Percentiles rank a stretch among this genome's conserved stretches.
These are phyloP conservation scores for Kluyveromyces dobzhanskii DNA, from an alignment of 805 yeast species.

Conservation along the genomic window DNA sequence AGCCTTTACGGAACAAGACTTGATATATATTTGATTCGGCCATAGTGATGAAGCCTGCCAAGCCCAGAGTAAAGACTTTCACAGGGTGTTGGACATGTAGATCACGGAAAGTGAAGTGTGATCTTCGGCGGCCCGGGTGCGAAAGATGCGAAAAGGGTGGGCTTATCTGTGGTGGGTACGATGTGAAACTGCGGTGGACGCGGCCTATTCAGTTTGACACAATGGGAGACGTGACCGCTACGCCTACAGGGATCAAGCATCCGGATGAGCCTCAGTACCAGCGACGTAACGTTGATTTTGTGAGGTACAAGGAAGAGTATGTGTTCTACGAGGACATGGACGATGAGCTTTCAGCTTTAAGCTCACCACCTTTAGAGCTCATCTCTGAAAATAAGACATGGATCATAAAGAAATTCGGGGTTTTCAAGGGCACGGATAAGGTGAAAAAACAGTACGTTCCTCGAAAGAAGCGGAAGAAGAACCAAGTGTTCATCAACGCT, in stretches of 20 bases:
- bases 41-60: slow-evolving; percentile 1
- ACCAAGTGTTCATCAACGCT: slow-evolving; percentile 1
- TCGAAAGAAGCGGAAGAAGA: slow-evolving; percentile 9
- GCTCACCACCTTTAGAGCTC: slow-evolving; percentile 37
- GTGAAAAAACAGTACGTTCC: slow-evolving; percentile 17
- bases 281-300: slow-evolving; percentile 66
- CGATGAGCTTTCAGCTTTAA: slow-evolving; percentile 42
- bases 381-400: slow-evolving; percentile 40
- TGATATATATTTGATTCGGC: too few species aligned
- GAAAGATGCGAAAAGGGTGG: slow-evolving; percentile 61
- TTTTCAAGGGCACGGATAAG: slow-evolving; percentile 43
- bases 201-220: slow-evolving; percentile 43
- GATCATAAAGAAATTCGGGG: slow-evolving; percentile 75
- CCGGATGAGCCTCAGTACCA: slow-evolving; percentile 48
- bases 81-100: slow-evolving; percentile 89
- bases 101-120: slow-evolving; percentile 73
- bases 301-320: slow-evolving; percentile 59
- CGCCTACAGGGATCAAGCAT: slow-evolving; percentile 6
- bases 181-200: slow-evolving; percentile 71
- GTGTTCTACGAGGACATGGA: slow-evolving; percentile 80
- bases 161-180: slow-evolving; percentile 72
- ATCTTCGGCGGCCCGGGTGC: slow-evolving; percentile 62
- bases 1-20: too few species aligned
- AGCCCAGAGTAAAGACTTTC: slow-evolving; percentile 55
- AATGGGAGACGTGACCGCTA: slow-evolving; percentile 30